phyloP scores from a whole-genome alignment of 2,329 filamentous ascomycete genomes.

The Colletotrichum higginsianum region DNA sequence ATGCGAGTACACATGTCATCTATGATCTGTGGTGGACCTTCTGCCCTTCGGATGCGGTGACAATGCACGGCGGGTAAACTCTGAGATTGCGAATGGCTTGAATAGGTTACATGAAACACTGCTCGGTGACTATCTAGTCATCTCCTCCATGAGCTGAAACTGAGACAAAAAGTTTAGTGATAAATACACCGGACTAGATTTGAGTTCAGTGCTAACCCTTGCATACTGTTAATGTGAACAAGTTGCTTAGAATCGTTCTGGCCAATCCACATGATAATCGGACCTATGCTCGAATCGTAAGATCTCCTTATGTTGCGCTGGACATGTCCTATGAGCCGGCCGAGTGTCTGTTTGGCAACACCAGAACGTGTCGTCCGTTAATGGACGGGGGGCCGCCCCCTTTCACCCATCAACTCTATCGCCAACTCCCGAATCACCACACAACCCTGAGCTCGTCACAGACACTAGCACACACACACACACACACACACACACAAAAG shows the following conservation, averaged over 20 bases:
- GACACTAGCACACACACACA: background rate
- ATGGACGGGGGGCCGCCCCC: background rate
- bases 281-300: no score
- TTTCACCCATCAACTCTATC: background rate
- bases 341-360: background rate
- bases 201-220: background rate
- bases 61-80: background rate
- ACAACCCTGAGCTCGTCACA: background rate
- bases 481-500: no score
- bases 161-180: background rate
- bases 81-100: background rate
- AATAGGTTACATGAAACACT: background rate
- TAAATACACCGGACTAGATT: background rate
- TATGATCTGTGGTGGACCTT: no score
- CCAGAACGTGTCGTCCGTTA: background rate
- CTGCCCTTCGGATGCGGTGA: no score
- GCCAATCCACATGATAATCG: no score
- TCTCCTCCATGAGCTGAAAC: background rate
- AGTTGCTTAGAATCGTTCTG: background rate
- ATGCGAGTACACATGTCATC: no score
- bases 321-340: no score
- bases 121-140: background rate
- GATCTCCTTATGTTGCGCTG: no score
- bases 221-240: background rate
- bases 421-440: background rate